phyloP scores from a whole-genome alignment of 2,329 filamentous ascomycete genomes.

The Trichoderma harzianum region DNA sequence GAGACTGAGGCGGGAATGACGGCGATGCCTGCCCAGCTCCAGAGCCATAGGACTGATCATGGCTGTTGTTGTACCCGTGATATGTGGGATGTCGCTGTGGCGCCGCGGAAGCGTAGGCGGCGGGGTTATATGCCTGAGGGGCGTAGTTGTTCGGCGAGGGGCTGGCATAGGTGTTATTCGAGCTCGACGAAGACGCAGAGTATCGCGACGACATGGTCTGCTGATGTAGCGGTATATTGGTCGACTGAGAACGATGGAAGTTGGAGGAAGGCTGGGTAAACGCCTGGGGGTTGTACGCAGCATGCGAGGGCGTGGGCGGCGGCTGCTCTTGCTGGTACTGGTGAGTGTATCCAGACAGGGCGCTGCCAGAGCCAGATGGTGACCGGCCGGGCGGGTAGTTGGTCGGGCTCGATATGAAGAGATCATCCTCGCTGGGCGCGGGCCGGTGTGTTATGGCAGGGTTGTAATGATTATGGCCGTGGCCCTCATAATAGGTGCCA shows the following conservation, averaged over 20 bases:
- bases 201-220: constrained; percentile 38
- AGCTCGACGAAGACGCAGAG: constrained; percentile 33
- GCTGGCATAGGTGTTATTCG: constrained; percentile 34
- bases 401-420: constrained; percentile 57
- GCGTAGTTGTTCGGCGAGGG: constrained; percentile 44
- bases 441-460: constrained; percentile 24
- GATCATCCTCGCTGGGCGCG: constrained; percentile 50
- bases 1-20: constrained; percentile 35
- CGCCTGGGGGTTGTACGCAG: constrained; percentile 68
- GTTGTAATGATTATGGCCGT: constrained; percentile 18
- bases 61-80: constrained; percentile 43
- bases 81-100: constrained; percentile 53
- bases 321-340: constrained; percentile 47
- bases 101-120: constrained; percentile 51
- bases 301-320: constrained; percentile 41
- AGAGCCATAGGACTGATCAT: constrained; percentile 37
- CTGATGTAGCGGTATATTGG: constrained; percentile 46
- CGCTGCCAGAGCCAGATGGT: constrained; percentile 44
- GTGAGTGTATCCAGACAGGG: constrained; percentile 51
- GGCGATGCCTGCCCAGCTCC: constrained; percentile 30
- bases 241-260: constrained; percentile 48
- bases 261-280: constrained; percentile 43
- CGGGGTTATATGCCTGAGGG: constrained; percentile 56
- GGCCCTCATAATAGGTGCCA: constrained; percentile 46
- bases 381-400: constrained; percentile 27